A percentile compares a stretch with the other conserved stretches of the same genome.
phyloP scores from a whole-genome alignment of 768 basidiomycete species.

The Mycena galopus region DNA sequence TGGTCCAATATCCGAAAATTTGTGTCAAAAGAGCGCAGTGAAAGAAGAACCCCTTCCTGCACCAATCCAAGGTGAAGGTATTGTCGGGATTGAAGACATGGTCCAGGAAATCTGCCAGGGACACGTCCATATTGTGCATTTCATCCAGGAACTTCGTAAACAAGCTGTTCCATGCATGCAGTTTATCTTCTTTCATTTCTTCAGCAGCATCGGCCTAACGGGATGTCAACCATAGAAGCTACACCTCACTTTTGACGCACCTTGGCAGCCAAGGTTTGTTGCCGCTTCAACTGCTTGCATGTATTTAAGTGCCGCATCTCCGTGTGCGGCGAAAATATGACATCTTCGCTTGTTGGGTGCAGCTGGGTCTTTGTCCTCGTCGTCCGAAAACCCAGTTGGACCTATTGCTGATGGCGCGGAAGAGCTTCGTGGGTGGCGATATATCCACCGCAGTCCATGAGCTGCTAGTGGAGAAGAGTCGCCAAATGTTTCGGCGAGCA shows the following conservation, averaged over 20 bases:
- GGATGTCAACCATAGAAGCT: background rate
- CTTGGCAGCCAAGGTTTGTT: background rate
- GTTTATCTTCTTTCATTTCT: no score
- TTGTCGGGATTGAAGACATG: slow-evolving; percentile 6
- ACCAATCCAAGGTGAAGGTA: background rate
- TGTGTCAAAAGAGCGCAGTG: background rate
- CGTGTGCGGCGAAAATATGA: background rate
- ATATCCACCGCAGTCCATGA: background rate
- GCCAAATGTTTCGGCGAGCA: background rate
- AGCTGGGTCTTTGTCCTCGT: background rate
- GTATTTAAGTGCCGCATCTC: background rate
- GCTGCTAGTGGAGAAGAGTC: background rate
- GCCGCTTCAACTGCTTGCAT: background rate
- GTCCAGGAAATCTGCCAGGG: slow-evolving; percentile 10
- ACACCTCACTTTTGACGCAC: background rate
- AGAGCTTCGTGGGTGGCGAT: background rate
- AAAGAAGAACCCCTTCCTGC: background rate
- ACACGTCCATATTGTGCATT: background rate
- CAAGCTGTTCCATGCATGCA: background rate
- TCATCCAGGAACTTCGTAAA: background rate
- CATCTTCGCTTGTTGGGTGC: background rate
- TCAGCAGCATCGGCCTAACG: background rate
- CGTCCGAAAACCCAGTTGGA: background rate
- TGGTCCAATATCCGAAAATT: background rate
- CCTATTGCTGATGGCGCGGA: background rate